These are phyloP conservation scores for Auricularia auricula-judae DNA, from an alignment of 768 basidiomycete genomes.

Conservation along the genomic window DNA sequence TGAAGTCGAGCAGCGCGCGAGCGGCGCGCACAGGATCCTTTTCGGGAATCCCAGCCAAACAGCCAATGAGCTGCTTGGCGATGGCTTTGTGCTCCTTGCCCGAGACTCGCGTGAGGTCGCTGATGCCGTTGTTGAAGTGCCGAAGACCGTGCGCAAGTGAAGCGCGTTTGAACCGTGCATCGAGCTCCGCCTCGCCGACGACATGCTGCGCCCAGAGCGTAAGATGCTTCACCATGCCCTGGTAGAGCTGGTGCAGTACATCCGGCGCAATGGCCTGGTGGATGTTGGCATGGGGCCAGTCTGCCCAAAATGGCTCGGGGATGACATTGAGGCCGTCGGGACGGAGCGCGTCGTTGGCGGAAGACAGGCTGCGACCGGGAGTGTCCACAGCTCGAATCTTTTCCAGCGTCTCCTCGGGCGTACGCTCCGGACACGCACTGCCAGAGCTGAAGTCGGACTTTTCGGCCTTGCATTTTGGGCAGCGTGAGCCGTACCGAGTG, in stretches of 20 bases:
- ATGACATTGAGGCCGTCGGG: slow-evolving; percentile 1
- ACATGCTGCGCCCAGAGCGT: slow-evolving; percentile 1
- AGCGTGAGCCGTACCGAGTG: neutral
- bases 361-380: no score
- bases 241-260: slow-evolving; percentile 12
- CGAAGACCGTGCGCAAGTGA: slow-evolving; percentile 5
- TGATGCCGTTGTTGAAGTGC: slow-evolving; percentile 9
- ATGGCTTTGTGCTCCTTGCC: slow-evolving; percentile 8
- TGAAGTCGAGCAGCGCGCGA: slow-evolving; percentile 16
- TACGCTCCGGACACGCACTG: no score
- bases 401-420: no score
- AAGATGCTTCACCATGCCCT: slow-evolving; percentile 10
- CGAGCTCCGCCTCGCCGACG: slow-evolving; percentile 20
- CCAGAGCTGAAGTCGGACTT: no score
- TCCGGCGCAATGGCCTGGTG: slow-evolving; percentile 10
- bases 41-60: neutral
- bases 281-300: slow-evolving; percentile 9
- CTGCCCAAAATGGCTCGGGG: slow-evolving; percentile 11
- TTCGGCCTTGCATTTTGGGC: neutral
- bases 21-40: neutral
- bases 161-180: slow-evolving; percentile 3
- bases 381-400: no score
- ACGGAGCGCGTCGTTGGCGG: no score
- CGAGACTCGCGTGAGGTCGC: slow-evolving; percentile 4
- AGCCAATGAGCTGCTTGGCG: neutral